Conservation (phyloP, 2,329 filamentous ascomycete species). For the Sphaerulina vaccinii region DNA sequence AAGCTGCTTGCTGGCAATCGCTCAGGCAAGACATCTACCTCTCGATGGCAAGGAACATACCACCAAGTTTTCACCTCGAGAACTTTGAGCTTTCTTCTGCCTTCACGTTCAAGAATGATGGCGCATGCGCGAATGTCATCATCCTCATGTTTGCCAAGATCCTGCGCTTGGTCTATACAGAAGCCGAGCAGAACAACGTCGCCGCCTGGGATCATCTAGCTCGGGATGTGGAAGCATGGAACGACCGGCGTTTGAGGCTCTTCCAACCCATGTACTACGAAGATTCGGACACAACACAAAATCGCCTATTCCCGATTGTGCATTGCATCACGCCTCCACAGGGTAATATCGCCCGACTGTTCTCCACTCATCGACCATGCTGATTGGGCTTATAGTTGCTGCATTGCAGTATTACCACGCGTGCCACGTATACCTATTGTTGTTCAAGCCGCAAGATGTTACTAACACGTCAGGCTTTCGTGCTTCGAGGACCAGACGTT, state of each 20-base stretch:
- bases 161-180: conserved; percentile 28
- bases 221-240: conserved; percentile 25
- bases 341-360: conserved; percentile 12
- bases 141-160: conserved; percentile 44
- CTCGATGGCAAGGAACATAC: conserved; percentile 40
- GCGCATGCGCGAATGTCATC: conserved; percentile 41
- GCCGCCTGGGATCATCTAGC: conserved; percentile 21
- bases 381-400: conserved; percentile 27
- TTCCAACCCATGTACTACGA: conserved; percentile 35
- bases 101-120: conserved; percentile 41
- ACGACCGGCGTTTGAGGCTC: conserved; percentile 21
- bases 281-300: conserved; percentile 13
- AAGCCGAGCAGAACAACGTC: conserved; percentile 1
- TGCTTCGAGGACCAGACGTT: conserved; percentile 21
- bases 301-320: conserved; percentile 34
- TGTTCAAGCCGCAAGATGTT: conserved; percentile 19
- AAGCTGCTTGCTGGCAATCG: conserved; percentile 46
- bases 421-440: conserved; percentile 33
- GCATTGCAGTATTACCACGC: conserved; percentile 40
- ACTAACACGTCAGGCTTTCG: conserved; percentile 22
- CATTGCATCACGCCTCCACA: conserved; percentile 39
- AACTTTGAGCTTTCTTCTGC: conserved; percentile 43
- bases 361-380: neutral
- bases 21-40: conserved; percentile 45
- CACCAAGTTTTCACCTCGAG: conserved; percentile 40